Conservation (phyloP, 352 stramenopile species). For the Globisporangium nodosum region DNA sequence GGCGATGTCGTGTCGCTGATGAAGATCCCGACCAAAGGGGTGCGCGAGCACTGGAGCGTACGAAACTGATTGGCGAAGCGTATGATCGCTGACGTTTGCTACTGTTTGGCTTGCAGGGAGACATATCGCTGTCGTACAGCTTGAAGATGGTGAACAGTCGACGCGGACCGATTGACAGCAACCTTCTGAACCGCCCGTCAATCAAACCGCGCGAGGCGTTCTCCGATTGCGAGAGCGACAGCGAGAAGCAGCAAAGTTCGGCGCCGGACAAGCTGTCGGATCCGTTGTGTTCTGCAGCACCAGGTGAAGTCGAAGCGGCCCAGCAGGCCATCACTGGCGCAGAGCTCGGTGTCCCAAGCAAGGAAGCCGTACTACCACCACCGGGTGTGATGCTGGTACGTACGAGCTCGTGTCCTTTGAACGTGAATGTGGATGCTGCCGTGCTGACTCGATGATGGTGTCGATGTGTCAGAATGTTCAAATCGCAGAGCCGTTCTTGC, state of each 20-base stretch:
- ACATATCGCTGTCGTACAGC: slow-evolving; percentile 41
- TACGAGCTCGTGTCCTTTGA: too few relatives aligned
- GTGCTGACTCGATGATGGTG: background rate
- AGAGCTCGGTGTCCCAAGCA: background rate
- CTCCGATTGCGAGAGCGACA: background rate
- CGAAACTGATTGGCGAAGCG: background rate
- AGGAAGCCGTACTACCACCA: background rate
- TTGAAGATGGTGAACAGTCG: slow-evolving; percentile 17
- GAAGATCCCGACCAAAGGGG: slow-evolving; percentile 36
- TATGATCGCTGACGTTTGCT: background rate
- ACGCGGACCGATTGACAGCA: background rate
- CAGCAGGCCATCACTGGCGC: background rate
- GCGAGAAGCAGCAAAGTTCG: background rate
- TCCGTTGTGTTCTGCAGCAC: background rate
- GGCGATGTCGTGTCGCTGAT: slow-evolving; percentile 57
- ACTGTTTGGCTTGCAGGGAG: slow-evolving; percentile 23
- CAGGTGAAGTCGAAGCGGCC: background rate
- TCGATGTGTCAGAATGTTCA: slow-evolving; percentile 18
- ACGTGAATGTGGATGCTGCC: too few relatives aligned
- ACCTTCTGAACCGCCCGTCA: slow-evolving; percentile 8
- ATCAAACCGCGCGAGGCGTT: slow-evolving; percentile 9
- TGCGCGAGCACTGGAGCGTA: slow-evolving; percentile 15
- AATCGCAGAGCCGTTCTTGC: slow-evolving; percentile 28
- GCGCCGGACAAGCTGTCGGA: background rate
- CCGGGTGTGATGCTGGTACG: background rate